Conservation (phyloP, 306 rosid species). For the Vigna trinervia region DNA sequence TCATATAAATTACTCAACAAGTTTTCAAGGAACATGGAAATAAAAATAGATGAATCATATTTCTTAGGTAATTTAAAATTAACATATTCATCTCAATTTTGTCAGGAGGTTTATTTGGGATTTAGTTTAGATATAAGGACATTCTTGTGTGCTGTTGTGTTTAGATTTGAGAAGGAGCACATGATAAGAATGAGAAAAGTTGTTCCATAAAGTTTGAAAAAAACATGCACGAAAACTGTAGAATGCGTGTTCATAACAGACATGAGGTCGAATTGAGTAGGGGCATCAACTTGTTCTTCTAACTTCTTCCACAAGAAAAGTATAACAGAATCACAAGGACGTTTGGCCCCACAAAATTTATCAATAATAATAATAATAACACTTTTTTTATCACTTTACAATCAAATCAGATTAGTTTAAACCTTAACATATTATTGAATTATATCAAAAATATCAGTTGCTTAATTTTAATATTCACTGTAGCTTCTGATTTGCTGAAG, state of each 20-base stretch:
- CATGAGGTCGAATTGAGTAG: constrained; percentile 15
- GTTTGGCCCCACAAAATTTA: neutral
- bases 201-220: constrained; percentile 33
- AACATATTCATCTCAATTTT: too few relatives aligned
- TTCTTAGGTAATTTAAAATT: too few relatives aligned
- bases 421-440: too few relatives aligned
- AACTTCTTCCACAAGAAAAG: constrained; percentile 15
- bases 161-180: neutral
- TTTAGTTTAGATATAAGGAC: neutral
- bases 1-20: too few relatives aligned
- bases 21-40: too few relatives aligned
- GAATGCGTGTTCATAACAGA: constrained; percentile 22
- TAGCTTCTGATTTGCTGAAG: too few relatives aligned
- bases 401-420: too few relatives aligned
- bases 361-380: neutral
- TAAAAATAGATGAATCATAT: too few relatives aligned
- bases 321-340: neutral
- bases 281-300: constrained; percentile 17
- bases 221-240: constrained; percentile 17
- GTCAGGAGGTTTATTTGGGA: too few relatives aligned
- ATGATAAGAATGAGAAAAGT: neutral
- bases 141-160: neutral
- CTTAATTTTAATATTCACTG: neutral
- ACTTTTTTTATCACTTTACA: too few relatives aligned
- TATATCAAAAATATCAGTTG: too few relatives aligned